These are phyloP conservation scores for Solanum piurae DNA, from an alignment of 257 asterid species.

Conservation along the genomic window DNA sequence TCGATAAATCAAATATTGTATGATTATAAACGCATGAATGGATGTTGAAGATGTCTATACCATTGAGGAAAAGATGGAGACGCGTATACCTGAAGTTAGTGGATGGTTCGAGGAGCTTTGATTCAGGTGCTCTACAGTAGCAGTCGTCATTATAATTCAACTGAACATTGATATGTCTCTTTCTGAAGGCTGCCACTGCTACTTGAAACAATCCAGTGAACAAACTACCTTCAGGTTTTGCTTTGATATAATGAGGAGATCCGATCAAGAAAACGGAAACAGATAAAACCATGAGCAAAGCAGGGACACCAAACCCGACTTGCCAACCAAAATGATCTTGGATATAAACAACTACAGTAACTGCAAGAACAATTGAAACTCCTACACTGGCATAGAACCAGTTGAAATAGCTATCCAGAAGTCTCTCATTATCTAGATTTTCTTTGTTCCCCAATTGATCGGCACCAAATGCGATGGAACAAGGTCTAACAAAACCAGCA, in stretches of 20 bases:
- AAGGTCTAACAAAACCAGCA: constrained; percentile 14
- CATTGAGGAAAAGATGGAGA: not conserved
- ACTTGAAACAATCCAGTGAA: constrained; percentile 11
- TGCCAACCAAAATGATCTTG: constrained; percentile 13
- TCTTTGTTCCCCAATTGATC: not conserved
- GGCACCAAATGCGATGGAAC: constrained; percentile 9
- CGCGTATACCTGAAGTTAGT: not conserved
- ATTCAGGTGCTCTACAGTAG: not conserved
- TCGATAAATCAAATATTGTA: too few species aligned
- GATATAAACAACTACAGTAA: constrained; percentile 8
- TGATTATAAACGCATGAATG: not conserved
- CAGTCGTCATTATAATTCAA: not conserved
- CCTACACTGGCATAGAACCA: constrained; percentile 7
- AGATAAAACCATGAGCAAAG: constrained; percentile 7
- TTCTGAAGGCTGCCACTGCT: constrained; percentile 8
- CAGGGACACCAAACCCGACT: constrained; percentile 15
- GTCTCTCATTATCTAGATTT: not conserved
- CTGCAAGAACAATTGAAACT: not conserved
- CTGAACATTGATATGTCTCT: not conserved
- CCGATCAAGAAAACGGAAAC: not conserved
- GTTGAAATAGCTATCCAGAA: not conserved
- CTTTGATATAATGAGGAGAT: constrained; percentile 8
- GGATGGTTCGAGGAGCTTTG: not conserved
- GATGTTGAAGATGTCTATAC: not conserved
- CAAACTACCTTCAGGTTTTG: not conserved